Conservation (phyloP, 345 rosid genomes). For the Melaleuca alternifolia region DNA sequence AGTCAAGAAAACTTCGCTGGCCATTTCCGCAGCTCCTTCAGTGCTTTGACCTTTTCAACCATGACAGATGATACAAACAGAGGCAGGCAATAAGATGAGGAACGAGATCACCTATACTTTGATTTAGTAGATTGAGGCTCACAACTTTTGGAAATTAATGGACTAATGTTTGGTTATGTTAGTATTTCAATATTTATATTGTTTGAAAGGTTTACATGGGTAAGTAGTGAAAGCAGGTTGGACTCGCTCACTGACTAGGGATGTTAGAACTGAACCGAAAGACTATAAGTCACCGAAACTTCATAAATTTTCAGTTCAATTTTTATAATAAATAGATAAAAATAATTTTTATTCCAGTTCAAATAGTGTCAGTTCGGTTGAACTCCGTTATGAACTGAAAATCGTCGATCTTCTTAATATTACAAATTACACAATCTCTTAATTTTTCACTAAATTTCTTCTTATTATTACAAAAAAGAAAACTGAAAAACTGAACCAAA, state of each 20-base stretch:
- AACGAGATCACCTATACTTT: neutral
- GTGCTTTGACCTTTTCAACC: neutral
- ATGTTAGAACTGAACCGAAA: no score
- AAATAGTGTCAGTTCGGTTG: neutral
- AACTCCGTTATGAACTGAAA: neutral
- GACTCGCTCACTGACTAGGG: neutral
- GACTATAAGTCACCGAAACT: no score
- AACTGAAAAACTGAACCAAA: neutral
- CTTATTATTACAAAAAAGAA: neutral
- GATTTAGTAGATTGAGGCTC: neutral
- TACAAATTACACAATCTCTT: neutral
- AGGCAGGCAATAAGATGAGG: neutral
- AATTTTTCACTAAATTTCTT: rapidly evolving
- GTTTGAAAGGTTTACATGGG: no score
- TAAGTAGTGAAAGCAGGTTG: neutral
- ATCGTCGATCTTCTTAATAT: no score
- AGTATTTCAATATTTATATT: no score
- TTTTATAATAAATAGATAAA: neutral
- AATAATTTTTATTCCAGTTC: no score
- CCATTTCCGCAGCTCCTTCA: neutral
- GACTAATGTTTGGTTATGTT: neutral
- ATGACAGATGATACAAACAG: no score
- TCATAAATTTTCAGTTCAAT: no score
- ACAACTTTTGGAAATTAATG: neutral
- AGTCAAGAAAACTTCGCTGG: neutral